These are phyloP conservation scores for Lactarius sanguifluus DNA, from an alignment of 768 basidiomycete species.

Conservation along the genomic window DNA sequence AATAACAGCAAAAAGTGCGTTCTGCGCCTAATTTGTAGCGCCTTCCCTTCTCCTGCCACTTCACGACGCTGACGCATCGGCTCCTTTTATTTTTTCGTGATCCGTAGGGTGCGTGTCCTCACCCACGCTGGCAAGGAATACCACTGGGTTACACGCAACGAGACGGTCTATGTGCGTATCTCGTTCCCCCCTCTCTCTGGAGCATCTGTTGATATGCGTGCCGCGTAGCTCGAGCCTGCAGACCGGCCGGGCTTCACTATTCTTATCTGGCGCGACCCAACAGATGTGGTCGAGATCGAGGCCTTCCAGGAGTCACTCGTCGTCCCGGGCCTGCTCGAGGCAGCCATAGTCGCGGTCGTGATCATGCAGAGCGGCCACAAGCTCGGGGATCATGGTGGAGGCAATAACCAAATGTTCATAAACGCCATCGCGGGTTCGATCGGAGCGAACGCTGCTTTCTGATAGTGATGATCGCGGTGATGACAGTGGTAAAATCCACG, in stretches of 20 bases:
- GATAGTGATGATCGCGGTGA: not conserved
- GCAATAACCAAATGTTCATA: not conserved
- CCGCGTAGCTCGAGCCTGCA: conserved; percentile 12
- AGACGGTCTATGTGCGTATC: conserved; percentile 10
- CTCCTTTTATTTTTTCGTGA: not conserved
- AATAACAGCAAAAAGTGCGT: conserved; percentile 2
- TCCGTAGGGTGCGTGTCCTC: conserved; percentile 8
- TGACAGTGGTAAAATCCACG: not conserved
- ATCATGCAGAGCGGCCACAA: conserved; percentile 28
- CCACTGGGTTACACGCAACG: conserved; percentile 11
- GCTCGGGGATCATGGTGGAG: conserved; percentile 7
- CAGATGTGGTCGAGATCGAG: conserved; percentile 8
- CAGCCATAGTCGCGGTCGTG: conserved; percentile 30
- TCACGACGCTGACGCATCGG: not conserved
- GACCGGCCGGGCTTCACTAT: conserved; percentile 4
- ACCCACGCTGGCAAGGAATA: conserved; percentile 14
- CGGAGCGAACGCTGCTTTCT: not conserved
- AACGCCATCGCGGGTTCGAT: not conserved
- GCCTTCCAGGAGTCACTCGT: conserved; percentile 17
- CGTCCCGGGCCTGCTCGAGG: conserved; percentile 17
- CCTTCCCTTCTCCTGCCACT: too few relatives aligned
- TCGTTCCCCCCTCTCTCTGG: not conserved
- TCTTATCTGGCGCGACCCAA: conserved; percentile 11
- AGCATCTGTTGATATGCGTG: not conserved
- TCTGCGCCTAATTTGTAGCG: not conserved